Conservation (phyloP, 2,329 filamentous ascomycete species). For the Trichoderma atroviride region DNA sequence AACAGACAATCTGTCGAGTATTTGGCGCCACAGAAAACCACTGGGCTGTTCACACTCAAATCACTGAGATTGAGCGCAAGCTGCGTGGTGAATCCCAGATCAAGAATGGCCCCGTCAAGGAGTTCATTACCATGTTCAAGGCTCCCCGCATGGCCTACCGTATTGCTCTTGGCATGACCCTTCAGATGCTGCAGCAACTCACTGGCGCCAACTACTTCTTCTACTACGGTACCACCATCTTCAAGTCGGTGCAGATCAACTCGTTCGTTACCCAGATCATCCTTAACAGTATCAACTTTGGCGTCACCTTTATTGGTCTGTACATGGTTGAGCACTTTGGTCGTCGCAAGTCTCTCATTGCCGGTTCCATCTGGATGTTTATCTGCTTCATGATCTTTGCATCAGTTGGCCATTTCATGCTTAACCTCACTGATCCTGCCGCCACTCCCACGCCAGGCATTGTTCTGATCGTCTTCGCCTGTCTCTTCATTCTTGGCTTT, state of each 20-base stretch:
- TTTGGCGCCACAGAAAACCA: conserved; percentile 50
- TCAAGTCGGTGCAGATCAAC: conserved; percentile 52
- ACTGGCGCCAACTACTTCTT: conserved; percentile 71
- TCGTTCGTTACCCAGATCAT: conserved; percentile 70
- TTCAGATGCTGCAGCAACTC: conserved; percentile 70
- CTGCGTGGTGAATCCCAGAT: conserved; percentile 50
- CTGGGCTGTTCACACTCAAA: conserved; percentile 50
- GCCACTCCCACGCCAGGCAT: conserved; percentile 52
- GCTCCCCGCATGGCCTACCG: conserved; percentile 67
- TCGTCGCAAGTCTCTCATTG: conserved; percentile 63
- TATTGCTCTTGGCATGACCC: conserved; percentile 59
- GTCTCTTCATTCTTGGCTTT: conserved; percentile 66
- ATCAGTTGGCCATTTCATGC: conserved; percentile 54
- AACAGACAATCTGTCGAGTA: conserved; percentile 50
- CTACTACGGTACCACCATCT: conserved; percentile 62
- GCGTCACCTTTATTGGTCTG: conserved; percentile 67
- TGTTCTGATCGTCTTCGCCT: conserved; percentile 65
- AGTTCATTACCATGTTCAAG: conserved; percentile 63
- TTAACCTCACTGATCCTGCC: conserved; percentile 42
- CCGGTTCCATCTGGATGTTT: conserved; percentile 64
- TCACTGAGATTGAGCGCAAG: conserved; percentile 58
- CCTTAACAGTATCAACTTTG: conserved; percentile 67
- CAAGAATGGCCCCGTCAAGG: conserved; percentile 46
- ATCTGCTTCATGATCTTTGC: conserved; percentile 63
- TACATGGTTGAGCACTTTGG: conserved; percentile 71